Base-by-base conservation (phyloP, 1,284 basidiomycete species). In the Ceratobasidium sp. region DNA sequence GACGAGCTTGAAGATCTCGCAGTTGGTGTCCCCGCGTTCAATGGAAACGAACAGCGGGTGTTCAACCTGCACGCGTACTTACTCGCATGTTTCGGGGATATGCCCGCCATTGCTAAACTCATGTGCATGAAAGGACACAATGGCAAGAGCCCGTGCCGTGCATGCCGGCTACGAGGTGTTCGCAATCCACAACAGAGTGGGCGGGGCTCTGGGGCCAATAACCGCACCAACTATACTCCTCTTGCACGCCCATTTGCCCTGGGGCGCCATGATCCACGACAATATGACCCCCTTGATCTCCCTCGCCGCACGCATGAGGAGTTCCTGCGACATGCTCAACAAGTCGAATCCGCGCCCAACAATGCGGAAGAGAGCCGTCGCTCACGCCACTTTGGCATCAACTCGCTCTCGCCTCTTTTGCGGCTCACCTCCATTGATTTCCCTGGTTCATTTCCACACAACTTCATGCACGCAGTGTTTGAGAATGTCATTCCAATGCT, bases 401-500 rank as follows among this genome's bases (percentile, higher is more conserved):
- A 70, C 12, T 4, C 17, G 8, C 57, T 35, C 1, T 49, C 65
- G 5, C 29, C 50, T 13, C 53, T 62, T n/a, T 31, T 45, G 5
- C 29, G 55, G 15, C 3, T 68, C 0, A 35, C 64, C 5, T 13
- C 34, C 17, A 17, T 72, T 25, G 3, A 49, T 5, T 72, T 70
- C 45, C 71, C 71, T 0, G 27, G 22, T n/a, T 71, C 65, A 2
- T 72, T 70, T 40, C 71, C 71, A 10, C 68, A 62, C 42, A 65
- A 72, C 29, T 70, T 70, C 49, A 72, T 72, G 71, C 71, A 72
- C 38, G 32, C 49, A 6, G 45, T 69, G 8, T 64, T 72, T 20
- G 57, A 72, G 29, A 72, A 72, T 35, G 17, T 72, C 7, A 50
- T 70, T 1, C 54, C 60, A 17, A 54, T 40, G 17, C 55, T 70